Conservation (phyloP, 2,329 filamentous ascomycete genomes). For the Penicillium sclerotigenum region DNA sequence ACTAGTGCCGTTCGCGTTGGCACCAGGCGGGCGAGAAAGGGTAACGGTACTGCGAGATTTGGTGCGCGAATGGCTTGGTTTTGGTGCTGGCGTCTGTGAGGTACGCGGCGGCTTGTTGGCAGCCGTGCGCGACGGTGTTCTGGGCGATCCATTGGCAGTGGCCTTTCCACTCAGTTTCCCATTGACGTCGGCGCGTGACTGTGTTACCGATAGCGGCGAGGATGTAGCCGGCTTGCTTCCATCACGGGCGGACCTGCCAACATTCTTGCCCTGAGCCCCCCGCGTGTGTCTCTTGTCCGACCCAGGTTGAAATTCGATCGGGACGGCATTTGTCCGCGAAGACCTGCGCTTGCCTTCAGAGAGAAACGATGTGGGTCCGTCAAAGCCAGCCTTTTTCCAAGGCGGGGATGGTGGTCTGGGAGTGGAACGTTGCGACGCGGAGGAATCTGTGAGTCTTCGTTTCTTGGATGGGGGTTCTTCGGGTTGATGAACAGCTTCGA, state of each 20-base stretch:
- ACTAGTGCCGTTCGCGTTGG: conserved; percentile 22
- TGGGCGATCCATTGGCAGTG: conserved; percentile 33
- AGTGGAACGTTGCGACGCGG: conserved; percentile 36
- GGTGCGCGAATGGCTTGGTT: conserved; percentile 26
- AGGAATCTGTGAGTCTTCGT: conserved; percentile 41
- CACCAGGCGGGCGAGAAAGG: conserved; percentile 17
- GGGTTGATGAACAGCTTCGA: conserved; percentile 29
- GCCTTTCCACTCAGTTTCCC: conserved; percentile 32
- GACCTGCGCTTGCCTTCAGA: conserved; percentile 61
- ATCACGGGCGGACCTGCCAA: conserved; percentile 29
- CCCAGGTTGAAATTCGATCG: conserved; percentile 47
- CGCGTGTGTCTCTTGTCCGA: conserved; percentile 49
- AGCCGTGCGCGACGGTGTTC: conserved; percentile 24
- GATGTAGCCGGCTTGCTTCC: conserved; percentile 26
- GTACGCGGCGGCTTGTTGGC: conserved; percentile 20
- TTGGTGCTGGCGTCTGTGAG: conserved; percentile 30
- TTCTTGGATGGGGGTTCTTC: conserved; percentile 47
- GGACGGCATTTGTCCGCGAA: conserved; percentile 52
- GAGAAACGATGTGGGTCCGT: conserved; percentile 83
- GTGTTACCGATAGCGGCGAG: conserved; percentile 32
- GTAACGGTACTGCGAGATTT: conserved; percentile 32
- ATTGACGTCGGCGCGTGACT: conserved; percentile 29
- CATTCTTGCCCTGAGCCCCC: conserved; percentile 35
- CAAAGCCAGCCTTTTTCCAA: conserved; percentile 82
- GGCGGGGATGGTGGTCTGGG: conserved; percentile 68